Evolutionary conservation across 2,329 filamentous ascomycete genomes (phyloP), one percentile per base, ranked within the genome.

Genomic region (Claviceps purpurea): DNA sequence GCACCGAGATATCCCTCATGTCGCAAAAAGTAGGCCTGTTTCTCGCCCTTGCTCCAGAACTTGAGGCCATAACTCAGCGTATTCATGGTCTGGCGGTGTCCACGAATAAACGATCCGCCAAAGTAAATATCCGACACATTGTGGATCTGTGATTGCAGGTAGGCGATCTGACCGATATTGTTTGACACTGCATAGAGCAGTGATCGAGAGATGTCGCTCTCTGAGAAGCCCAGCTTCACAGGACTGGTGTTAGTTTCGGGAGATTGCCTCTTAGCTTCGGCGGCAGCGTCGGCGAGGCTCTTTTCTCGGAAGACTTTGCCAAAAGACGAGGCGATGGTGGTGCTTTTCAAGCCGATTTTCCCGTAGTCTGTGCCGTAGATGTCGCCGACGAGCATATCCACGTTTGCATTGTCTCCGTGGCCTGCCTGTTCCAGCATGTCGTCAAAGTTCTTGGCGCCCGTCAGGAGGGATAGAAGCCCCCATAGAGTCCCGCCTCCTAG

Each of bases 131-230:
- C 83, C 56, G 87, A 85, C 26, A 97, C 75, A 46, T 85, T 80
- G 70, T 98, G 91, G 64, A 95, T 93, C 66, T 96, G 90, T 5
- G 89, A 93, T 65, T 97, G 93, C n/a, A 98, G 75, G 67, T 93
- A 96, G 44, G 93, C 89, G 60, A 98, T 95, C 71, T 98, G 93
- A 16, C 93, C 93, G 57, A 97, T 96, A 69, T 97, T 97, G 73
- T 97, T 97, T 66, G 86, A 91, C 59, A 97, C 89, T 24, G 93
- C 93, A 69, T 95, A 98, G 0, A 98, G 79, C 18, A 98, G 76
- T 47, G 89, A 95, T 37, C 91, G 78, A 24, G 88, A 93, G 57
- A 98, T 88, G 67, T 98, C 93, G 63, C 89, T 82, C 39, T 81
- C 76, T 18, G 79, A 81, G 68, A 96, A 97, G 38, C 61, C 59